Evolutionary conservation across 2,329 filamentous ascomycete species (phyloP).

Genomic region (Venturia aucupariae): DNA sequence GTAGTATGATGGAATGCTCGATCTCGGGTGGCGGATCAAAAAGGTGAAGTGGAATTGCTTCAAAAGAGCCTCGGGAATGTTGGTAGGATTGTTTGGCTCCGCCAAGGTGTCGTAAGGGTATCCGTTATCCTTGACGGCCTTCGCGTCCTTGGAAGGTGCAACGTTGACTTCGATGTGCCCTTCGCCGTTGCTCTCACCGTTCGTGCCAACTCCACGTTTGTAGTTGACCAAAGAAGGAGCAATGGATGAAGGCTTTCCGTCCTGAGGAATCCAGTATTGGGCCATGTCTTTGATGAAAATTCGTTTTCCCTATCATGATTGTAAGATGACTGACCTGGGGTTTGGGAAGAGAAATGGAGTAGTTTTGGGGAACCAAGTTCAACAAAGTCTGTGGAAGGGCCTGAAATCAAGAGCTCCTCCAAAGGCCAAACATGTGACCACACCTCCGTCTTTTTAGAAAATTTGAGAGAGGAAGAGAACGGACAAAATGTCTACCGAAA

Average conservation of each 20-base stretch:
- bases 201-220: slow-evolving; percentile 52
- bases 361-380: background rate
- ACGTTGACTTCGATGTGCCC: slow-evolving; percentile 2
- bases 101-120: slow-evolving; percentile 50
- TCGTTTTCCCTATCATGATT: slow-evolving; percentile 60
- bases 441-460: background rate
- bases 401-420: background rate
- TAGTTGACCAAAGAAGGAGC: slow-evolving; percentile 63
- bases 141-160: slow-evolving; percentile 23
- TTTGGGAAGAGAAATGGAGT: background rate
- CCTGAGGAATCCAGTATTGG: slow-evolving; percentile 77
- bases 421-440: background rate
- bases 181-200: slow-evolving; percentile 20
- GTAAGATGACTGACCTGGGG: background rate
- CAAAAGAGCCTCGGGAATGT: slow-evolving; percentile 65
- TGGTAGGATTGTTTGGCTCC: slow-evolving; percentile 72
- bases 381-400: background rate
- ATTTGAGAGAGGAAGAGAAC: slow-evolving; percentile 13
- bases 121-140: slow-evolving; percentile 29
- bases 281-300: slow-evolving; percentile 98
- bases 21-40: slow-evolving; percentile 89
- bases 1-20: slow-evolving; percentile 86
- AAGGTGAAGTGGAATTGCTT: slow-evolving; percentile 88
- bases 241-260: slow-evolving; percentile 56
- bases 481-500: background rate